Evolutionary conservation across 1,284 basidiomycete species (phyloP).

Genomic region (Leccinum subrobustum): DNA sequence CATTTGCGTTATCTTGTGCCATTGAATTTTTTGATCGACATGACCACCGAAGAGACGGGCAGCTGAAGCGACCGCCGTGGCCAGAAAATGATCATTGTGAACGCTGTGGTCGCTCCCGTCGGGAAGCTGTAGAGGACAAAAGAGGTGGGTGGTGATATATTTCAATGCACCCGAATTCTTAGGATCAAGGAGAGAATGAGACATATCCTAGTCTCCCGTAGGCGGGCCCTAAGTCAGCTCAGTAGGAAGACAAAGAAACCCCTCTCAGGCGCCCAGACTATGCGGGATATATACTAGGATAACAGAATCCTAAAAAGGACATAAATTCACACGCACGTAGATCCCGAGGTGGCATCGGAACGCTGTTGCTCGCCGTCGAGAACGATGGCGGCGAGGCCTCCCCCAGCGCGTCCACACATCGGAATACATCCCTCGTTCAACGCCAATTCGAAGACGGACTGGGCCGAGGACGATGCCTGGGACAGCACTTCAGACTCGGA

Average conservation of each 20-base stretch:
- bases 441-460: constrained; percentile 51
- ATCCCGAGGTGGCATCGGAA: background rate
- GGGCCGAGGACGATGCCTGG: constrained; percentile 89
- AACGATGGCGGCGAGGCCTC: constrained; percentile 64
- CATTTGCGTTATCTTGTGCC: background rate
- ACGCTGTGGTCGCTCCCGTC: background rate
- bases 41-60: background rate
- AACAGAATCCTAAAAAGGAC: background rate
- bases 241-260: too few relatives aligned
- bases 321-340: constrained; percentile 14
- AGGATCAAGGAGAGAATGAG: background rate
- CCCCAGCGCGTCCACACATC: constrained; percentile 75
- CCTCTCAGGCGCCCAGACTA: too few relatives aligned
- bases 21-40: background rate
- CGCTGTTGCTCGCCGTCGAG: constrained; percentile 17
- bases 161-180: background rate
- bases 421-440: constrained; percentile 57
- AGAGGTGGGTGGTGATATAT: background rate
- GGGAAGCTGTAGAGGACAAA: background rate
- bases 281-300: too few relatives aligned
- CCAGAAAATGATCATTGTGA: background rate
- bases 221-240: too few relatives aligned
- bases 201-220: background rate
- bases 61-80: background rate
- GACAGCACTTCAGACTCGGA: constrained; percentile 85